Evolutionary conservation across 2,329 filamentous ascomycete species (phyloP), one percentile per base, ranked within the genome.

Genomic region (Ustilaginoidea virens): DNA sequence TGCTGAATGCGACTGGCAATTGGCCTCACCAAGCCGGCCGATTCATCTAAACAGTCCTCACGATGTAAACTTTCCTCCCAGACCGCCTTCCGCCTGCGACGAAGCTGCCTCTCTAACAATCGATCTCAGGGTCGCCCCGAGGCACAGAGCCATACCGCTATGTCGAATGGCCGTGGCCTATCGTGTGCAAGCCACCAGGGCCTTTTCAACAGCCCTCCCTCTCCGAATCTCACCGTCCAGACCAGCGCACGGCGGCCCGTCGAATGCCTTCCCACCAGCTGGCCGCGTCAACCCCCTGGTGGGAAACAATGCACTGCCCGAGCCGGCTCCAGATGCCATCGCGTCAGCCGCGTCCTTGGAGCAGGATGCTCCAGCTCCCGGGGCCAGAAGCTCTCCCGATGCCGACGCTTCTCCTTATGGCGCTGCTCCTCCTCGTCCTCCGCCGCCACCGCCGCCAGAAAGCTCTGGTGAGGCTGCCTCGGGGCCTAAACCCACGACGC

Each of bases 151-250:
- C 44, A 33, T 41, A 25, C 35, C 49, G 47, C 43, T 52, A 39
- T 43, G 42, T 15, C 43, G 47, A 37, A 32, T 44, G 33, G 39
- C 39, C 19, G 28, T 35, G 25, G 39, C 42, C 20, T 41, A n/a
- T n/a, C n/a, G n/a, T n/a, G n/a, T n/a, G n/a, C n/a, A 25, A 17
- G 28, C 34, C 15, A 37, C 35, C 6, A 47, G 49, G 26, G 33
- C 47, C 8, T 51, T 53, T 34, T 48, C 51, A n/a, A 48, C 49
- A 26, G 46, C 47, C 5, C 32, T 48, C 15, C 39, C 44, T 28
- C 28, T 50, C 9, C 45, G 45, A 32, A 32, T 36, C 25, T 9
- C 27, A 16, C 28, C 39, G 28, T 38, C 39, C 4, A 27, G 23
- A 19, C 17, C 31, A 7, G 24, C 28, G 17, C 13, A 17, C 29